These are phyloP conservation scores for Ophiostoma pallidulum DNA, from an alignment of 2,329 filamentous ascomycete genomes.

Conservation along the genomic window DNA sequence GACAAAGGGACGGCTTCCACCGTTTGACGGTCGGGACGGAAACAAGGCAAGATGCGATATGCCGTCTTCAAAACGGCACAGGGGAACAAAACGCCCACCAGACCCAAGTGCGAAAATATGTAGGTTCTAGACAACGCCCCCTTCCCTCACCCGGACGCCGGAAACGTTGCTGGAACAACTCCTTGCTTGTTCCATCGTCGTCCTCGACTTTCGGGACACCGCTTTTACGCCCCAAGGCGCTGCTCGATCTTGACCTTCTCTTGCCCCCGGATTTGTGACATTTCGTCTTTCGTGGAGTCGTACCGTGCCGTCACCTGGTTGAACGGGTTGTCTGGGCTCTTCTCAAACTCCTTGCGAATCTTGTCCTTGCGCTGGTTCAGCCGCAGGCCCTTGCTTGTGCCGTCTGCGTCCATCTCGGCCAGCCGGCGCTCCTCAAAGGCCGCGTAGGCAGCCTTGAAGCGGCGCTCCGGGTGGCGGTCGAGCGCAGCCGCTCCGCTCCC, in stretches of 20 bases:
- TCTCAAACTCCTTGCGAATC: slow-evolving; percentile 88
- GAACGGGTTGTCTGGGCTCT: slow-evolving; percentile 89
- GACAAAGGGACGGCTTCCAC: no score
- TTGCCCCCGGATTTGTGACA: slow-evolving; percentile 52
- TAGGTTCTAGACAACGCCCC: no score
- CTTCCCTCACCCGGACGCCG: no score
- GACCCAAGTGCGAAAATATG: no score
- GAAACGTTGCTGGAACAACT: no score
- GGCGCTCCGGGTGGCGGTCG: slow-evolving; percentile 78
- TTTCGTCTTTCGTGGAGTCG: slow-evolving; percentile 70
- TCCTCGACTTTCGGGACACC: no score
- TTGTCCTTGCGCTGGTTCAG: slow-evolving; percentile 76
- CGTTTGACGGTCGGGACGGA: no score
- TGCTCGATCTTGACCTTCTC: slow-evolving; percentile 69
- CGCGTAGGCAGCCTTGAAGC: slow-evolving; percentile 78
- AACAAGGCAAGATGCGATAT: no score
- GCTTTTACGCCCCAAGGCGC: slow-evolving; percentile 40
- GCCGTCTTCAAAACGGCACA: not conserved
- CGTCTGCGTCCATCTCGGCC: slow-evolving; percentile 77
- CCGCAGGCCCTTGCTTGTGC: slow-evolving; percentile 59
- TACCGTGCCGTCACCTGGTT: slow-evolving; percentile 72
- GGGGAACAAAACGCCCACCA: not conserved
- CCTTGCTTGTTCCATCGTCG: no score
- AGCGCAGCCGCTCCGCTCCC: slow-evolving; percentile 52
- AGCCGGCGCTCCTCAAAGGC: slow-evolving; percentile 74